Evolutionary conservation across 2,329 filamentous ascomycete genomes (phyloP).

Genomic region (Talaromyces verruculosus): DNA sequence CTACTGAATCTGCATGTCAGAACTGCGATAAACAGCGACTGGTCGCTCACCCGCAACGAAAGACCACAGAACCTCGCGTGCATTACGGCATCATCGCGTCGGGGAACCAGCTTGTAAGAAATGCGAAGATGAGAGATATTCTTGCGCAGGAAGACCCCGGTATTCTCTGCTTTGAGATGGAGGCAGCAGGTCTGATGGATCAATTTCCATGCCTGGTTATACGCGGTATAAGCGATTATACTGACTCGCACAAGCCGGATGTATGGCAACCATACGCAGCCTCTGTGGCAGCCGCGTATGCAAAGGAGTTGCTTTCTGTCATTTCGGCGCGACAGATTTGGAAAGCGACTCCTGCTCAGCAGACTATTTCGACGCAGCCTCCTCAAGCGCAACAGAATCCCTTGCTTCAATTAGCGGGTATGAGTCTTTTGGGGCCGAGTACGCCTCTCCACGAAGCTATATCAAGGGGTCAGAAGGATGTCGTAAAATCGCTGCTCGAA

Average conservation of each 20-base stretch:
- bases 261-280: slow-evolving; percentile 23
- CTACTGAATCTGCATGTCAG: not conserved
- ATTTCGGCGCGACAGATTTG: slow-evolving; percentile 13
- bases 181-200: slow-evolving; percentile 5
- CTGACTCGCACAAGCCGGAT: slow-evolving; percentile 24
- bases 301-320: slow-evolving; percentile 13
- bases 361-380: not conserved
- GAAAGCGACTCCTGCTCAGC: slow-evolving; percentile 4
- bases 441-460: slow-evolving; percentile 8
- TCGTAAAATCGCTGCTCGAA: not conserved
- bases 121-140: slow-evolving; percentile 22
- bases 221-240: slow-evolving; percentile 23
- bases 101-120: slow-evolving; percentile 24
- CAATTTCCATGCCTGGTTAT: slow-evolving; percentile 23
- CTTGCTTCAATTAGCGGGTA: slow-evolving; percentile 5
- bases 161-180: slow-evolving; percentile 25
- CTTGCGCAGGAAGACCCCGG: slow-evolving; percentile 13
- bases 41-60: not conserved
- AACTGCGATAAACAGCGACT: slow-evolving; percentile 6
- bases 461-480: slow-evolving; percentile 1
- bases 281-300: slow-evolving; percentile 20
- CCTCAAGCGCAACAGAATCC: slow-evolving; percentile 1
- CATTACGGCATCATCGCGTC: slow-evolving; percentile 27
- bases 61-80: slow-evolving; percentile 14
- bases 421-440: slow-evolving; percentile 5